Evolutionary conservation across 2,329 filamentous ascomycete species (phyloP).

Genomic region (Aspergillus sp.): DNA sequence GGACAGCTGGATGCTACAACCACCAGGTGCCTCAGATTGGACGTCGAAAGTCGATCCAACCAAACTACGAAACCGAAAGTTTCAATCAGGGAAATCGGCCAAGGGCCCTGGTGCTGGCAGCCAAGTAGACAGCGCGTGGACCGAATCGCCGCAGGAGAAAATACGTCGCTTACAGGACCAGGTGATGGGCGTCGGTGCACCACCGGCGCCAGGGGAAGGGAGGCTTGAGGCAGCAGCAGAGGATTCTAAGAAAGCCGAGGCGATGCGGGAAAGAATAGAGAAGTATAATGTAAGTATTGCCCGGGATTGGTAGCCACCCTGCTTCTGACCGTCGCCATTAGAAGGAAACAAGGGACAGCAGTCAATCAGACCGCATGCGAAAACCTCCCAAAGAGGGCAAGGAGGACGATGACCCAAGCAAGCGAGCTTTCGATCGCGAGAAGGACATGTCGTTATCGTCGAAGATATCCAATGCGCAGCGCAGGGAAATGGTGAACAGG

Average conservation of each 20-base stretch:
- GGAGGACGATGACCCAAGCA: slow-evolving; percentile 72
- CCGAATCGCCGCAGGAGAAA: slow-evolving; percentile 84
- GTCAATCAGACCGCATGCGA: background rate
- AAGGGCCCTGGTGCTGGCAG: slow-evolving; percentile 26
- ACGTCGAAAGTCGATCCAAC: slow-evolving; percentile 67
- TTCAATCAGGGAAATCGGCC: slow-evolving; percentile 60
- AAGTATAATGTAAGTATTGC: slow-evolving; percentile 48
- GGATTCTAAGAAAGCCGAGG: slow-evolving; percentile 28
- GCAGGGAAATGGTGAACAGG: slow-evolving; percentile 67
- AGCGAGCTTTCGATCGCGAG: slow-evolving; percentile 77
- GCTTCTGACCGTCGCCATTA: background rate
- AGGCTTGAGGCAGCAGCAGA: background rate
- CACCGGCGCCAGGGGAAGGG: slow-evolving; percentile 6
- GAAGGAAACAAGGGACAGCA: background rate
- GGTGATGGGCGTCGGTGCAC: slow-evolving; percentile 59
- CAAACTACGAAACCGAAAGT: slow-evolving; percentile 71
- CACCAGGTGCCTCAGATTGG: slow-evolving; percentile 48
- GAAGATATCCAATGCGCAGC: slow-evolving; percentile 62
- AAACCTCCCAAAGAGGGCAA: slow-evolving; percentile 1
- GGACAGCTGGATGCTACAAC: slow-evolving; percentile 77
- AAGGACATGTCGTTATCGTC: slow-evolving; percentile 82
- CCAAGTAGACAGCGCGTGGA: slow-evolving; percentile 59
- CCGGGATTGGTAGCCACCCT: background rate
- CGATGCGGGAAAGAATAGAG: slow-evolving; percentile 38
- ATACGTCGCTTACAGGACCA: slow-evolving; percentile 69